phyloP scores from a whole-genome alignment of 2,329 filamentous ascomycete genomes.

The Sporothrix schenckii region DNA sequence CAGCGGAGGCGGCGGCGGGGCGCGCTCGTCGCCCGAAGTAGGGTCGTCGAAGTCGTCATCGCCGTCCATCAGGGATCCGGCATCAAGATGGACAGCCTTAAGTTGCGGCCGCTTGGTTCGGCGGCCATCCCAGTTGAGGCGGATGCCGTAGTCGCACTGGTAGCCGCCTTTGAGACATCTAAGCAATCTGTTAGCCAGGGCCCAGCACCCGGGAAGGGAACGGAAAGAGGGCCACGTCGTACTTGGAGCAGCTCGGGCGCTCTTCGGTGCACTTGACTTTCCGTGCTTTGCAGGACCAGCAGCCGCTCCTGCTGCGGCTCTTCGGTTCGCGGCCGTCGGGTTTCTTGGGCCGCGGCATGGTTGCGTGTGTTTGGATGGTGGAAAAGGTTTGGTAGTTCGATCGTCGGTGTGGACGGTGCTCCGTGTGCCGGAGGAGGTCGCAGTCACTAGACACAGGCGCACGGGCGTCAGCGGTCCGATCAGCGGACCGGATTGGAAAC shows the following conservation, averaged over 20 bases:
- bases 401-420: background rate
- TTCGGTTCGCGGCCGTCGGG: constrained; percentile 66
- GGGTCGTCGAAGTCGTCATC: constrained; percentile 29
- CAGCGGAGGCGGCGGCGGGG: constrained; percentile 15
- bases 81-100: constrained; percentile 38
- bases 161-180: constrained; percentile 71
- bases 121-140: constrained; percentile 78
- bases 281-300: constrained; percentile 76
- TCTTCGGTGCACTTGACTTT: constrained; percentile 78
- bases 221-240: constrained; percentile 36
- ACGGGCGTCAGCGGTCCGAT: background rate
- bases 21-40: constrained; percentile 10
- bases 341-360: constrained; percentile 68
- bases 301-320: constrained; percentile 67
- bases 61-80: constrained; percentile 20
- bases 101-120: constrained; percentile 59
- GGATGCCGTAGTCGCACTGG: constrained; percentile 77
- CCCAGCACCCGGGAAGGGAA: background rate
- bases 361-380: background rate
- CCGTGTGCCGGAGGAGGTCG: background rate
- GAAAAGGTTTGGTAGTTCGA: background rate
- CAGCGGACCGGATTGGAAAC: background rate
- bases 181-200: background rate
- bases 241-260: constrained; percentile 71
- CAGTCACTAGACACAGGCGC: background rate